A percentile compares a stretch with the other conserved stretches of the same genome.
Evolutionary conservation across 129 eudicot species (phyloP).

Genomic region (Calendula officinalis): DNA sequence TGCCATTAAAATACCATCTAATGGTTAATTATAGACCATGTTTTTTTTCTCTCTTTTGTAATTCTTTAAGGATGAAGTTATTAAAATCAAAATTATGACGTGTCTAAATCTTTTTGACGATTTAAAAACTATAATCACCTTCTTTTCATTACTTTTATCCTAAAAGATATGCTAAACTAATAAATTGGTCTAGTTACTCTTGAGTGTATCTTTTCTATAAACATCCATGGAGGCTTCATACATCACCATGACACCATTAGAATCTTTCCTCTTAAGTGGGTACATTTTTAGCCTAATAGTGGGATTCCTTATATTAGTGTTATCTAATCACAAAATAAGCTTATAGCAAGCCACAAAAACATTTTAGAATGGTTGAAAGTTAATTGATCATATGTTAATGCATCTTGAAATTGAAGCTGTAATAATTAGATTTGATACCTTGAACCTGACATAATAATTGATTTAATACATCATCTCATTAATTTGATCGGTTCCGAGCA

Average conservation of each 20-base stretch:
- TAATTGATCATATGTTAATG: not conserved
- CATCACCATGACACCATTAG: constrained; percentile 12
- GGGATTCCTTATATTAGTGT: constrained; percentile 22
- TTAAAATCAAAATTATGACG: too few relatives aligned
- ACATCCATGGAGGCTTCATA: constrained; percentile 26
- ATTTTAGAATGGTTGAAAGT: not conserved
- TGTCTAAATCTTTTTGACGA: too few relatives aligned
- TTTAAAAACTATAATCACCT: too few relatives aligned
- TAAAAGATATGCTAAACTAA: constrained; percentile 21
- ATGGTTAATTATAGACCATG: too few relatives aligned
- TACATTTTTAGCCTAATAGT: constrained; percentile 18
- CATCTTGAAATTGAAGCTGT: not conserved
- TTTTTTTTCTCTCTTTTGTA: too few relatives aligned
- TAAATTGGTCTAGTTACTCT: constrained; percentile 6
- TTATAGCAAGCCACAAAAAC: not conserved
- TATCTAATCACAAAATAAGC: not conserved
- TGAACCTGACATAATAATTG: too few relatives aligned
- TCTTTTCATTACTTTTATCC: constrained; percentile 10
- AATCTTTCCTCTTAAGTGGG: constrained; percentile 18
- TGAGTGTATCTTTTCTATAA: constrained; percentile 7
- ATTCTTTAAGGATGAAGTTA: too few relatives aligned
- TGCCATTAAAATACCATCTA: too few relatives aligned
- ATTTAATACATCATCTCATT: too few relatives aligned
- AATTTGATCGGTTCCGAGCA: too few relatives aligned
- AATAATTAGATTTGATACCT: too few relatives aligned